phyloP scores from a whole-genome alignment of 2,329 filamentous ascomycete genomes.

The Fusarium sterilihyphosum region DNA sequence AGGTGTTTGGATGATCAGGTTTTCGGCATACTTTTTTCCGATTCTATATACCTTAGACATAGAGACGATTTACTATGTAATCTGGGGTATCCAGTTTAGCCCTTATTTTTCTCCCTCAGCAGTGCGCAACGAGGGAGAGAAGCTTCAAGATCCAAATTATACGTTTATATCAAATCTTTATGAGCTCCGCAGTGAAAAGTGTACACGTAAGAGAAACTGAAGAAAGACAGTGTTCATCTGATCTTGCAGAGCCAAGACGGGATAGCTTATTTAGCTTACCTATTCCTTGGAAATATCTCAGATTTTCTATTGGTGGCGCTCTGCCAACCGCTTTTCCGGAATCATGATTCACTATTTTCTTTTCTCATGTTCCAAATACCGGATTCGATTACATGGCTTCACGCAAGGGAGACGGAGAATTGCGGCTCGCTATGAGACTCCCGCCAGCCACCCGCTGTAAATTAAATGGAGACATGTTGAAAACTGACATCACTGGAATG shows the following conservation, averaged over 20 bases:
- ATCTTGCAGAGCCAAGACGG: neutral
- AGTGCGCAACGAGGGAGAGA: conserved; percentile 28
- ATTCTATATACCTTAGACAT: conserved; percentile 33
- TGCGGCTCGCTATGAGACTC: conserved; percentile 12
- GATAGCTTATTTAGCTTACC: neutral
- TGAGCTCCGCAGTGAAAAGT: neutral
- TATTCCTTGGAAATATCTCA: neutral
- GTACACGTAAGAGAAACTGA: neutral
- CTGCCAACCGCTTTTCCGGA: neutral
- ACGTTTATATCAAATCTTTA: neutral
- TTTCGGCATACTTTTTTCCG: conserved; percentile 14
- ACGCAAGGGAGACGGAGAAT: conserved; percentile 5
- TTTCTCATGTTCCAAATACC: neutral
- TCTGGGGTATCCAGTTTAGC: conserved; percentile 22
- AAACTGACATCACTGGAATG: conserved; percentile 24
- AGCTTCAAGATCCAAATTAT: conserved; percentile 5
- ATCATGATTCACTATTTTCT: neutral
- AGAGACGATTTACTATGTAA: conserved; percentile 30
- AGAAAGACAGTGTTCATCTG: neutral
- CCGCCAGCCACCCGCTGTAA: conserved; percentile 16
- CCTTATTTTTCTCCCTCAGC: conserved; percentile 13
- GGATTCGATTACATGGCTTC: neutral
- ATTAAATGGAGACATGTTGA: neutral
- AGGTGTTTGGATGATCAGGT: conserved; percentile 27
- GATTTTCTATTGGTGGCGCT: neutral